These are phyloP conservation scores for Crucihimalaya himalaica DNA, from an alignment of 345 rosid genomes.

Conservation along the genomic window DNA sequence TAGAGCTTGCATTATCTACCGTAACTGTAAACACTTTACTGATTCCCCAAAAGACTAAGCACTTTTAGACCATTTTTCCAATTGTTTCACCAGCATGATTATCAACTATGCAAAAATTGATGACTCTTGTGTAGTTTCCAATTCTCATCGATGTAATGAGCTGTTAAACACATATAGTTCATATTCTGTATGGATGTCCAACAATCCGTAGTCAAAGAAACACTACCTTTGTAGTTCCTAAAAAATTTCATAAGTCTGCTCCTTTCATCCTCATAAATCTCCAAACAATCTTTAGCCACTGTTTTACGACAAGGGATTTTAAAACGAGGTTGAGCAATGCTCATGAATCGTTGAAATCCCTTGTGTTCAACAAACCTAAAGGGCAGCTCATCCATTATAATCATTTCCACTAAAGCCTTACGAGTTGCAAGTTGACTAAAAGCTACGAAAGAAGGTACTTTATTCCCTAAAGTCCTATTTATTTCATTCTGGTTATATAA, in stretches of 20 bases:
- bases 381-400: background rate
- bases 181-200: background rate
- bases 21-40: too few relatives aligned
- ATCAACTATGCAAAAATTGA: background rate
- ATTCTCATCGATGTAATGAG: conserved; percentile 2
- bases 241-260: too few relatives aligned
- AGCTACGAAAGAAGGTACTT: too few relatives aligned
- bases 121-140: background rate
- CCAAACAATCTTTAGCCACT: background rate
- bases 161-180: background rate
- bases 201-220: too few relatives aligned
- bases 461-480: too few relatives aligned
- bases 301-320: background rate
- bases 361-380: background rate
- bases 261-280: background rate
- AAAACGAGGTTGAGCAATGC: background rate
- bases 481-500: too few relatives aligned
- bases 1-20: too few relatives aligned
- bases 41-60: background rate
- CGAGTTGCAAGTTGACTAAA: too few relatives aligned
- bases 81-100: background rate
- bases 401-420: too few relatives aligned
- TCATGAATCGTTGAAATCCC: background rate
- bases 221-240: too few relatives aligned
- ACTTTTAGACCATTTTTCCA: background rate